phyloP scores from a whole-genome alignment of 106 monocot species.

The Ottelia alismoides region DNA sequence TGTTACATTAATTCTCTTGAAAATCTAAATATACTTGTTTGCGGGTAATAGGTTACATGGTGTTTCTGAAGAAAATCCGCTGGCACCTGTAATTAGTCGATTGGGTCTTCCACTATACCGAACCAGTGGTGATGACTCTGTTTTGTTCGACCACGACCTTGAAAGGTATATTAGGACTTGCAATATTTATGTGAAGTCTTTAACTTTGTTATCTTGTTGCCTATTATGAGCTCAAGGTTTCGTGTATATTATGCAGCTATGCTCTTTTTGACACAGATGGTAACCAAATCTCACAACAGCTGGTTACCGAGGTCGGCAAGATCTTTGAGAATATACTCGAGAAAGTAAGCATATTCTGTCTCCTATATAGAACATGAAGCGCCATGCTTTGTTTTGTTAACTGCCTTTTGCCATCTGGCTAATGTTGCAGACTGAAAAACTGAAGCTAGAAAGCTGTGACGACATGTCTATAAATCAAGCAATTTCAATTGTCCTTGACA shows the following conservation, averaged over 20 bases:
- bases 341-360: slow-evolving; percentile 62
- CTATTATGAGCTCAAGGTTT: background rate
- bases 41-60: slow-evolving; percentile 99
- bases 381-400: too few species aligned
- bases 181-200: too few species aligned
- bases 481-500: slow-evolving; percentile 46
- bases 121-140: slow-evolving; percentile 94
- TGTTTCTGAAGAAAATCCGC: slow-evolving; percentile 79
- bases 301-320: slow-evolving; percentile 60
- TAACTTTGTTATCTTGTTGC: background rate
- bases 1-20: too few species aligned
- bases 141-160: slow-evolving; percentile 94
- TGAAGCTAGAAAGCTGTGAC: slow-evolving; percentile 39
- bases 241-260: slow-evolving; percentile 51
- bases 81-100: slow-evolving; percentile 77
- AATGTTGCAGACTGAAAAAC: slow-evolving; percentile 70
- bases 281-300: slow-evolving; percentile 70
- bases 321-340: slow-evolving; percentile 67
- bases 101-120: slow-evolving; percentile 87
- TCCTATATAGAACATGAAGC: too few species aligned
- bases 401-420: too few species aligned
- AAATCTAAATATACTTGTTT: too few species aligned
- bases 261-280: slow-evolving; percentile 92
- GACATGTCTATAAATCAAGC: slow-evolving; percentile 83
- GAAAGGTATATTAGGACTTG: slow-evolving; percentile 94